Percentiles rank a stretch among this genome's conserved stretches.
phyloP scores from a whole-genome alignment of 768 basidiomycete species.

The Mycena venus region DNA sequence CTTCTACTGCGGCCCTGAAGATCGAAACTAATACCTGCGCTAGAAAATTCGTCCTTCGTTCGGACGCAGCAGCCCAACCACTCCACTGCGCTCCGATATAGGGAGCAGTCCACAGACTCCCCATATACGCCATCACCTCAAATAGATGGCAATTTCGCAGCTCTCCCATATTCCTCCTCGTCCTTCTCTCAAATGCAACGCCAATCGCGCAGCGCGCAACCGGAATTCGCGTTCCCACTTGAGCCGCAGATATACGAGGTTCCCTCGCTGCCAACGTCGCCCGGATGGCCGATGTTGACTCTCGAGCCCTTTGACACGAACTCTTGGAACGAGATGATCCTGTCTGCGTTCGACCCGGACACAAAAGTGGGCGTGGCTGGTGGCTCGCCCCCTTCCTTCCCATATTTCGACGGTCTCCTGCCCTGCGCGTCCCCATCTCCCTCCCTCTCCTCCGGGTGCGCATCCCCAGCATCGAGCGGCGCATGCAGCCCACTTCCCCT shows the following conservation, averaged over 20 bases:
- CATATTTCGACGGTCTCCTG: background rate
- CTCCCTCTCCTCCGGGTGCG: background rate
- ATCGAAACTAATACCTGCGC: background rate
- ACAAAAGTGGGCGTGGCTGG: background rate
- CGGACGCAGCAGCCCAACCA: background rate
- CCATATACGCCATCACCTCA: background rate
- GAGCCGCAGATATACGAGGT: slow-evolving; percentile 9
- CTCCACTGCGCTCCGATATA: background rate
- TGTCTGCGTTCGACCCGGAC: background rate
- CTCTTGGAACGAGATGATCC: slow-evolving; percentile 15
- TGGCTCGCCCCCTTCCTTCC: background rate
- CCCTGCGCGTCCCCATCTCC: slow-evolving; percentile 8
- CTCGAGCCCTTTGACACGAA: slow-evolving; percentile 2
- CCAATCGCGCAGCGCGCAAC: background rate
- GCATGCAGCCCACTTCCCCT: background rate
- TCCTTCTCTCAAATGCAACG: background rate
- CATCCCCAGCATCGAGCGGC: background rate
- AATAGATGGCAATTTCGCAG: background rate
- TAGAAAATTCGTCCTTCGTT: background rate
- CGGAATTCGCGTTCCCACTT: background rate
- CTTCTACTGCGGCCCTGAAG: background rate
- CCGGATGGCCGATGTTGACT: background rate
- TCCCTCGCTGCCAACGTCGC: background rate
- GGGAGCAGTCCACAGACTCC: background rate
- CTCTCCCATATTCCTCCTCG: background rate